Base-by-base conservation (phyloP, 2,329 filamentous ascomycete species). In the Chaetothyriales sp. region DNA sequence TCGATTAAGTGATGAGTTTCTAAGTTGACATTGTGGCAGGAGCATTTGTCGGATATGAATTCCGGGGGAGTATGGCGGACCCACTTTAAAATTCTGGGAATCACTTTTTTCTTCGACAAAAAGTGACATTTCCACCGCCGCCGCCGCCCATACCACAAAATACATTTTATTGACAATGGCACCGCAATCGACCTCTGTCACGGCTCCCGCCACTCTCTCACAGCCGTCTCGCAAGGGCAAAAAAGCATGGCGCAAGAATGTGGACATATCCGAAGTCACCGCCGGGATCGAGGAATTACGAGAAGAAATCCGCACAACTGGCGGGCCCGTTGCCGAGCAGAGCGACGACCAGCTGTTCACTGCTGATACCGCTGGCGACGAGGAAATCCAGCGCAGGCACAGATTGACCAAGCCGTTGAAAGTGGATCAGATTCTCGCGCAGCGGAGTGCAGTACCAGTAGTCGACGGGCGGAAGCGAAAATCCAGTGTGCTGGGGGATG, bases 171-270 rank as follows among this genome's bases (percentile, higher is more conserved):
- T 4, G 32, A 39, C 15, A 15, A 39, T 39, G 32, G 32, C 32
- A 15, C 32, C 32, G 10, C 9, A 39, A 39, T 15, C 32, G 10
- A 15, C 32, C 12, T 32, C 42, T 49, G 8, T 44, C 43, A 15
- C 36, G 28, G 20, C 89, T 88, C 9, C 80, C 82, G 56, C 86
- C 93, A 59, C 81, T 83, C 69, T 88, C 79, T 39, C 32, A 57
- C 92, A 98, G 68, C 80, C 88, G 22, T 96, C 90, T 4, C 78
- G 92, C 65, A 98, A 98, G 67, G 92, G 93, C 61, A 96, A 96
- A 71, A 96, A 94, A 72, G 90, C 92, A 28, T 98, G 92, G 92
- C 79, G 92, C 64, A 98, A 96, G 68, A 95, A 98, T 70, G 87
- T 98, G 67, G 87, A 98, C 69, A 79, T 96, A 55, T 83, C 86